A percentile compares a stretch with the other conserved stretches of the same genome.
phyloP scores from a whole-genome alignment of 768 basidiomycete species.

The Rhizopogon sp. region DNA sequence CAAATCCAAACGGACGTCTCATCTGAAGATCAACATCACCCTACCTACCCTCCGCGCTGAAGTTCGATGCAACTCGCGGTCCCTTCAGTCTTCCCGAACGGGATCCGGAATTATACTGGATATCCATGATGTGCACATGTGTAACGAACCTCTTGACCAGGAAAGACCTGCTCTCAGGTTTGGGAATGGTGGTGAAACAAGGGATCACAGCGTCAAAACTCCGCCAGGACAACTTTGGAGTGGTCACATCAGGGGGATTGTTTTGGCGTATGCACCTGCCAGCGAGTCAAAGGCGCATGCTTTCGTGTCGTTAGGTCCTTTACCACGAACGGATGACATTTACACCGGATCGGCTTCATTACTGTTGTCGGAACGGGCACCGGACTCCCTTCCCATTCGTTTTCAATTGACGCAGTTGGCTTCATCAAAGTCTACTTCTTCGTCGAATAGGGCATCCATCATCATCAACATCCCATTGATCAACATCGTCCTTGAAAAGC shows the following conservation, averaged over 20 bases:
- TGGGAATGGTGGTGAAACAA: conserved; percentile 13
- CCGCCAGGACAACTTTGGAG: conserved; percentile 25
- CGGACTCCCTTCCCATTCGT: conserved; percentile 15
- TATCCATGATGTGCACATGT: conserved; percentile 45
- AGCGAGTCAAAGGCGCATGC: conserved; percentile 35
- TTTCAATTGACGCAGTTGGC: conserved; percentile 14
- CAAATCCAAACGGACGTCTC: neutral
- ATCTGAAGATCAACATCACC: neutral
- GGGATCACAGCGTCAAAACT: conserved; percentile 1
- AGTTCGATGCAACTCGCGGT: conserved; percentile 60
- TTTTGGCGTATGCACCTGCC: conserved; percentile 42
- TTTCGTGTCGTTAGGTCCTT: conserved; percentile 48
- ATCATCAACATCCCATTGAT: conserved; percentile 54
- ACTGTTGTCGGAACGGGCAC: conserved; percentile 16
- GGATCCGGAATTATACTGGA: conserved; percentile 61
- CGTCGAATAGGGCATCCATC: conserved; percentile 10
- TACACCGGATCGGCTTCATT: conserved; percentile 8
- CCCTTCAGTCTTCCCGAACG: conserved; percentile 45
- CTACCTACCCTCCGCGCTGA: conserved; percentile 48
- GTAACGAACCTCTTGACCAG: conserved; percentile 18
- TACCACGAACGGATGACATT: conserved; percentile 20
- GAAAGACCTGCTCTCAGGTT: conserved; percentile 24
- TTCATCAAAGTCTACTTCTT: neutral
- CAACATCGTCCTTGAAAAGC: conserved; percentile 58
- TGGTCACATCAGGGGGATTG: conserved; percentile 38